Base-by-base conservation (phyloP, 2,329 filamentous ascomycete species). In the Pseudogymnoascus sp. region DNA sequence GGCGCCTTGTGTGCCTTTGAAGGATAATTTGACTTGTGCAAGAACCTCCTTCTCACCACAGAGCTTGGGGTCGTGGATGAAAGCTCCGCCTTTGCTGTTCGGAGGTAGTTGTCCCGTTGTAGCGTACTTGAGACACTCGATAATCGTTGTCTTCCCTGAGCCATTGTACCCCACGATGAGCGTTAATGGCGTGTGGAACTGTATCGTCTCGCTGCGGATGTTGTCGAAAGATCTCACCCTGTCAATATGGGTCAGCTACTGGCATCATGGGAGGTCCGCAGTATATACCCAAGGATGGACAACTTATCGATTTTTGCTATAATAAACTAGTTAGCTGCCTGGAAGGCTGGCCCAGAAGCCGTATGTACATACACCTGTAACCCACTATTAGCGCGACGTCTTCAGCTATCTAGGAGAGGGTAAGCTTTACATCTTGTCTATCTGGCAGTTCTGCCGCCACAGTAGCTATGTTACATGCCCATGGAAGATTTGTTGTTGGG, bases 101-200 rank as follows among this genome's bases (percentile, higher is more conserved):
- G 95, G 91, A 1, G 95, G 95, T 58, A 96, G 83, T 71, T 96
- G 90, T 63, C 95, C 96, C 6, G 93, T 97, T 16, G 96, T 97
- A 61, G 91, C 93, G 86, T 97, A 99, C 74, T 97, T 97, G 71
- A 99, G 88, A 74, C 92, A 96, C 76, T 99, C 95, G 76, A 99
- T 99, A 72, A 99, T 96, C 63, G 95, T 97, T 8, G 95, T 99
- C 79, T 99, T 99, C 65, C 95, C 95, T 0, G 93, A 97, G 62
- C 95, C 95, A 78, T 99, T 99, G 76, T 92, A 91, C 63, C 95
- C 95, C 63, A 99, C 96, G 69, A 99, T 99, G 65, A 99, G 83
- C 11, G 95, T 99, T 63, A 99, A 82, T 25, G 95, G 96, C 0
- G 90, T 89, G 67, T 92, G 87, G 75, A 99, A 97, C 69, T 89